Evolutionary conservation across 108 stramenopile genomes (phyloP), one percentile per base, ranked within the genome.

Genomic region (Pseudonitzschia delicatissima): DNA sequence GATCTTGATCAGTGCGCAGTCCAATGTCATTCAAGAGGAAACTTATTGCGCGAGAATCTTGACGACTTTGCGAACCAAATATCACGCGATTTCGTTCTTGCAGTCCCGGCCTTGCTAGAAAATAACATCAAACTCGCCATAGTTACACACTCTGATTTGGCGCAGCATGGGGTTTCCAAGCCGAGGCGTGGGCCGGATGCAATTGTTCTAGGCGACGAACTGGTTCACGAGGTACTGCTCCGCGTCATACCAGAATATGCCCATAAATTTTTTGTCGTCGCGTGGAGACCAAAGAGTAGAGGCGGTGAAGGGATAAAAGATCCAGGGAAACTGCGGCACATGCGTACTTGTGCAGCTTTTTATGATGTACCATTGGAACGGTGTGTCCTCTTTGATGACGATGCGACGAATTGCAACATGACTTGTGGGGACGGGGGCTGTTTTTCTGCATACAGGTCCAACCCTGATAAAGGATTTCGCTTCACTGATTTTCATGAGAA

Each of bases 351-450:
- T 7, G 47, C 47, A 2, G 47, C 47, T 23, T 48, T 48, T 48
- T 48, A 48, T 23, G 47, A 23, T 6, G 47, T 48, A 7, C 47
- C 47, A 23, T 2, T 21, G 4, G 47, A 48, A 18, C 47, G 47
- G 2, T 48, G 47, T 23, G 47, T 48, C 47, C 47, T 48, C 47
- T 48, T 48, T 1, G 47, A 48, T 23, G 47, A 48, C 47, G 47
- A 48, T 48, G 21, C 47, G 47, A 21, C 47, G 13, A 48, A 48
- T 7, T 48, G 47, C 17, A 21, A 4, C 20, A 18, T 48, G 2
- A 48, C 47, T 18, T 8, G 47, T 23, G 47, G 47, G 13, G 6
- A 1, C 8, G 6, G 20, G 6, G 47, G 13, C 2, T 2, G 20
- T 18, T 48, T 48, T 7, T 9, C 2, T 2, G 47, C 47, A 18